Evolutionary conservation across 768 basidiomycete genomes (phyloP), one percentile per base, ranked within the genome.

Genomic region (Phaeotremella fagi): DNA sequence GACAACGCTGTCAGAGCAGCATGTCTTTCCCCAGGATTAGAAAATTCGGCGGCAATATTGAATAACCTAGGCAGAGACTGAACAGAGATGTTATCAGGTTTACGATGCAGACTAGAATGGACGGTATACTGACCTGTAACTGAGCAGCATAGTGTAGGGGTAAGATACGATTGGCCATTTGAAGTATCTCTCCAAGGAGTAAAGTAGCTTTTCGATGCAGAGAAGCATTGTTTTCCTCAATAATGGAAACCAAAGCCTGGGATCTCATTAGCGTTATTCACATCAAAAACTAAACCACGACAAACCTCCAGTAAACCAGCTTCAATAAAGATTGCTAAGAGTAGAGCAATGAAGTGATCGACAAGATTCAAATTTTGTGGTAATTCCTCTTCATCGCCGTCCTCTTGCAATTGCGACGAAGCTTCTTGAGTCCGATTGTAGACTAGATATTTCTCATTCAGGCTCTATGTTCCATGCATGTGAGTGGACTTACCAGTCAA

Each of bases 341-440:
- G 77, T 14, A 99, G 78, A 0, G 87, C 87, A 46, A 91, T 82
- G 69, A 90, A 98, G 66, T 98, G 95, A 64, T 97, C 92, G 1
- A 90, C 86, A 23, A 98, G 74, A 65, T 87, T 91, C 38, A 90
- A 77, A 3, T 81, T 80, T 55, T 86, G 85, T 24, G 67, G 55
- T 31, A 54, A 31, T 41, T 67, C 59, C 7, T 61, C 53, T 15
- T 63, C 59, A 16, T 56, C 60, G 2, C 49, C 44, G 1, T 59
- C 62, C n/a, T 55, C 53, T 1, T 61, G 49, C 0, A 61, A 42
- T 11, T 45, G 44, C 3, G 58, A 37, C 2, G 55, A 50, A 0
- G 64, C 54, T 44, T 66, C 59, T 45, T 66, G 59, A 1, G 61
- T 59, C 3, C 69, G 48, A 31, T 66, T 71, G 50, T 71, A 71